Conservation (phyloP, 257 asterid genomes). For the Salvia hispanica region DNA sequence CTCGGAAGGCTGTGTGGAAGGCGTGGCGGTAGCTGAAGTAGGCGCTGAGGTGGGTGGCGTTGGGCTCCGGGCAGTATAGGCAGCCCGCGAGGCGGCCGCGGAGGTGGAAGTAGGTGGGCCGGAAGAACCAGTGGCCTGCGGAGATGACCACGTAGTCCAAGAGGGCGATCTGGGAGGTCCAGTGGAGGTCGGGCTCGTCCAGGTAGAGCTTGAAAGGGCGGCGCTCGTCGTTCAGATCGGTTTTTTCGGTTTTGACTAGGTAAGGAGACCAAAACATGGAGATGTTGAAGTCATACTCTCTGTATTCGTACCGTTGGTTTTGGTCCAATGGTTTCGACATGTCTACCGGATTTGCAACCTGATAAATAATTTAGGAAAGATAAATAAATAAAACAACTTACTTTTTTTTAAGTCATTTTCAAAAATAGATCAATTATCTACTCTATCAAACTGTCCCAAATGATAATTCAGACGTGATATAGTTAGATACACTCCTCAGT, state of each 20-base stretch:
- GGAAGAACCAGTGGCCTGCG: constrained; percentile 93
- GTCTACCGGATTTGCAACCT: constrained; percentile 65
- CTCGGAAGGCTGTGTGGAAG: constrained; percentile 71
- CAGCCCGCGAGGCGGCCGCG: constrained; percentile 58
- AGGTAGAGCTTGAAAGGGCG: constrained; percentile 67
- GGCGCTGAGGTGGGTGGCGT: constrained; percentile 48
- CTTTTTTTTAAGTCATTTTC: too few relatives aligned
- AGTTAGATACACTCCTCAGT: too few relatives aligned
- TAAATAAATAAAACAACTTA: too few relatives aligned
- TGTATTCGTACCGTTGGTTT: constrained; percentile 65
- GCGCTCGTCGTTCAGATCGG: constrained; percentile 51
- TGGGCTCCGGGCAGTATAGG: constrained; percentile 65
- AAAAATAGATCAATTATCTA: too few relatives aligned
- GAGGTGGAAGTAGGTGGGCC: constrained; percentile 74
- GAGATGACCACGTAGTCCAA: constrained; percentile 78
- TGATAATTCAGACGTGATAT: too few relatives aligned
- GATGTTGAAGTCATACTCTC: constrained; percentile 66
- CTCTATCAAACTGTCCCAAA: too few relatives aligned
- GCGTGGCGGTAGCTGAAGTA: constrained; percentile 80
- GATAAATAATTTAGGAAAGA: not conserved
- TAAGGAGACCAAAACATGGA: constrained; percentile 89
- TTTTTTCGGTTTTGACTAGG: constrained; percentile 48
- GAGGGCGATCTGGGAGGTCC: constrained; percentile 46
- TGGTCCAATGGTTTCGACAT: constrained; percentile 48
- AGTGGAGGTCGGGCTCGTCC: constrained; percentile 67